Evolutionary conservation across 2,329 filamentous ascomycete genomes (phyloP).

Genomic region (Pezizomycotina sp.): DNA sequence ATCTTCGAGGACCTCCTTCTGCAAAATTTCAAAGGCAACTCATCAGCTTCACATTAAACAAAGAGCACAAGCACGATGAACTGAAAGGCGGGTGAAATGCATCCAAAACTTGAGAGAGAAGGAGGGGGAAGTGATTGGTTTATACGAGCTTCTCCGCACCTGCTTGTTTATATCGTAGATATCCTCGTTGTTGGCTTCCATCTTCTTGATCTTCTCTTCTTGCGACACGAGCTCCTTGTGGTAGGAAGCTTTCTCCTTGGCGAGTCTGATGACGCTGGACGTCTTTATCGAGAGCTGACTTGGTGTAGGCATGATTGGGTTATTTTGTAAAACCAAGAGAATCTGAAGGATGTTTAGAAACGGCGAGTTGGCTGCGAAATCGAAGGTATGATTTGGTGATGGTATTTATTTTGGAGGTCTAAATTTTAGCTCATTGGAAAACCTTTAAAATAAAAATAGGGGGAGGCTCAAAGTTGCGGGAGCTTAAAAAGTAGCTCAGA

Average conservation of each 20-base stretch:
- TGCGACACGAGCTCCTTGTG: constrained; percentile 70
- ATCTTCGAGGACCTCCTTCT: constrained; percentile 72
- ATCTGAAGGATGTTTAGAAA: no score
- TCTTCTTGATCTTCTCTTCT: constrained; percentile 50
- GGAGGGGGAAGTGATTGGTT: background rate
- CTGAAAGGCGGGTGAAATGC: background rate
- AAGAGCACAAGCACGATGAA: background rate
- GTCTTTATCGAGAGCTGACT: constrained; percentile 64
- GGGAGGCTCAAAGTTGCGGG: no score
- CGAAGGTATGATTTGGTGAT: no score
- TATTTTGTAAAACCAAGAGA: no score
- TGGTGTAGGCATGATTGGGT: constrained; percentile 57
- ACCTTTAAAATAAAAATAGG: no score
- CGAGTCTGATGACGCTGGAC: constrained; percentile 59
- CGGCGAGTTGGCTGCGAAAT: no score
- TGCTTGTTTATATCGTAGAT: constrained; percentile 75
- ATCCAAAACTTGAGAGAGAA: constrained; percentile 1
- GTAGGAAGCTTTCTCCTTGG: constrained; percentile 85
- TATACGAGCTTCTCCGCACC: constrained; percentile 37
- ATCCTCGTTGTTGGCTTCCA: constrained; percentile 41
- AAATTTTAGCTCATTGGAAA: no score
- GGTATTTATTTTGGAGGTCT: no score
- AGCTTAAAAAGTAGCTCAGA: no score
- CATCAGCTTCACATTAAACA: constrained; percentile 3
- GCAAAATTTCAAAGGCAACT: constrained; percentile 9